A percentile compares a stretch with the other conserved stretches of the same genome.
phyloP scores from a whole-genome alignment of 345 rosid species.

The Populus nigra region DNA sequence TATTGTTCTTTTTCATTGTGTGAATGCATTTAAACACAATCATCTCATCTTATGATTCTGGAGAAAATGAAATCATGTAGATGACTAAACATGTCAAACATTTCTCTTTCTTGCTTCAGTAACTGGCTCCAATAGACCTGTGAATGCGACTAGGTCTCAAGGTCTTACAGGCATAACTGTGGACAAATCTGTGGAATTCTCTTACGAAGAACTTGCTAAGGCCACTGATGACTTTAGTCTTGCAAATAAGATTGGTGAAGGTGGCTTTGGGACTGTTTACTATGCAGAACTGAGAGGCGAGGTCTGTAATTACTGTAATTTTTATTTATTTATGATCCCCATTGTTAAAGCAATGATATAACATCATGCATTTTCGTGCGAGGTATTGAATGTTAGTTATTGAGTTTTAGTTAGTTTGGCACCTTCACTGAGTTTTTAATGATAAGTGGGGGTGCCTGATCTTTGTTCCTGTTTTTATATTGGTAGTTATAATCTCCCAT shows the following conservation, averaged over 20 bases:
- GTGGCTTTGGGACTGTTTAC: conserved; percentile 92
- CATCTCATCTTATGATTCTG: background rate
- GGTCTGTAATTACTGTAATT: conserved; percentile 38
- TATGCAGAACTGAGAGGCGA: conserved; percentile 93
- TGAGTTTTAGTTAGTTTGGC: background rate
- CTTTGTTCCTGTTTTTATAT: background rate
- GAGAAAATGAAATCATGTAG: conserved; percentile 4
- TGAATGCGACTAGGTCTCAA: conserved; percentile 37
- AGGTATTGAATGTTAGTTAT: background rate
- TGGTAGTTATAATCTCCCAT: background rate
- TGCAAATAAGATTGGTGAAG: conserved; percentile 85
- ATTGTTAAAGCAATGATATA: conserved; percentile 3
- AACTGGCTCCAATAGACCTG: conserved; percentile 30
- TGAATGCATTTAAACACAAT: background rate
- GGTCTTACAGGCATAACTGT: conserved; percentile 64
- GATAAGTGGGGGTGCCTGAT: background rate
- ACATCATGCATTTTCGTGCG: conserved; percentile 4
- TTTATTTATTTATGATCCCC: conserved; percentile 4
- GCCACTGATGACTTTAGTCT: conserved; percentile 82
- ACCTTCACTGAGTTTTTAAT: conserved; percentile 8
- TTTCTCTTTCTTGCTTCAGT: conserved; percentile 27
- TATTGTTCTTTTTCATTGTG: background rate
- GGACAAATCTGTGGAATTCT: conserved; percentile 80
- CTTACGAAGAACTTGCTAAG: conserved; percentile 84
- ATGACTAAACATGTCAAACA: conserved; percentile 7